Base-by-base conservation (phyloP, 2,329 filamentous ascomycete species). In the Exophiala sp. region DNA sequence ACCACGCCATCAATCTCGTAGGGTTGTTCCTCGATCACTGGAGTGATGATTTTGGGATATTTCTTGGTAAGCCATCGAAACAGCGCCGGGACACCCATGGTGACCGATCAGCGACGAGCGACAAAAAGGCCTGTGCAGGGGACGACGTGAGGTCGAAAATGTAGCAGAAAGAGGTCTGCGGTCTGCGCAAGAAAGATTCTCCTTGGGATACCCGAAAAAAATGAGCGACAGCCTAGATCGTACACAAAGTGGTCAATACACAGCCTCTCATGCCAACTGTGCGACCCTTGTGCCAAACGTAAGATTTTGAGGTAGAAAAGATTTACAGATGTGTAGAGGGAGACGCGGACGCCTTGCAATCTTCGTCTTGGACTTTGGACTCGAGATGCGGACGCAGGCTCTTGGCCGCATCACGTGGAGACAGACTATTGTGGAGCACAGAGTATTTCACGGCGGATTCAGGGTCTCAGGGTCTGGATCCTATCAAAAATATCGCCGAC, bases 41-140 rank as follows among this genome's bases (percentile, higher is more conserved):
- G 80, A 8, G 87, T 93, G 59, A 97, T 87, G 66, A 97, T 98
- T 73, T 97, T 97, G 54, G 93, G 93, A 66, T 97, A 96, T 67
- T 94, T 97, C 73, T 83, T 86, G 69, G 88, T 95, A 53, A 97
- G 83, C 89, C 90, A 98, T 79, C 90, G 80, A 70, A 96, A 97
- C 59, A 93, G 85, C 55, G 90, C 89, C 61, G 89, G 89, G 64
- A 95, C 90, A 85, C 89, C 89, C 89, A 95, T 95, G 51, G 14
- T 38, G 50, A 48, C 38, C 18, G 34, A 37, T 16, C 19, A 8
- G 7, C 34, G 18, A 19, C 7, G 34, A 8, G 34, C 34, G 34
- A 37, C n/a, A 19, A 37, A 37, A 37, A 16, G 34, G 34, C 34
- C 13, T n/a, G 34, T 6, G 29, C 29, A 32, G 29, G 16, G 14